These are phyloP conservation scores for Silene vulgaris DNA, from an alignment of 179 eudicot genomes.

Conservation along the genomic window DNA sequence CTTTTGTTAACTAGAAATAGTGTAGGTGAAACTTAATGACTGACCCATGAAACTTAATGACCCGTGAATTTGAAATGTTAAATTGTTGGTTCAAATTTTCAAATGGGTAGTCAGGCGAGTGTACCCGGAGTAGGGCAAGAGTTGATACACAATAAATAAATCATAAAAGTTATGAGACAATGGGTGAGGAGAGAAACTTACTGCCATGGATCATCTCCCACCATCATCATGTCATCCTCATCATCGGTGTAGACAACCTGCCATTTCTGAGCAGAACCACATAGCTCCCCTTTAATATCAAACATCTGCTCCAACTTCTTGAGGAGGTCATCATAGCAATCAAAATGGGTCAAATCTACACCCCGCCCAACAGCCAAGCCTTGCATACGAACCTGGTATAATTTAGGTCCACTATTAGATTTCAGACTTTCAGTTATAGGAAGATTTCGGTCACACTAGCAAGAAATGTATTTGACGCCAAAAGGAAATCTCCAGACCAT, in stretches of 20 bases:
- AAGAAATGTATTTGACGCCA: too few species aligned
- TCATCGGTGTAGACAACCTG: constrained; percentile 84
- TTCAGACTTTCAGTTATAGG: not conserved
- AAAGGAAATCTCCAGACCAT: not conserved
- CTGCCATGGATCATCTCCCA: constrained; percentile 99
- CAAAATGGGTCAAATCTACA: constrained; percentile 61
- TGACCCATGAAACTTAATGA: too few species aligned
- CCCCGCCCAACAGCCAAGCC: constrained; percentile 92
- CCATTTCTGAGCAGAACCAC: constrained; percentile 66
- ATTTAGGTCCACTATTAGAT: constrained; percentile 3
- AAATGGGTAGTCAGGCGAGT: too few species aligned
- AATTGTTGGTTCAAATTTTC: too few species aligned
- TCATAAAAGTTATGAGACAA: not conserved
- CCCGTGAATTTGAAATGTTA: too few species aligned
- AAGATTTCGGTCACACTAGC: too few species aligned
- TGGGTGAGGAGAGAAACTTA: constrained; percentile 37
- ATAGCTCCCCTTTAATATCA: constrained; percentile 67
- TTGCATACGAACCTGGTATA: constrained; percentile 81
- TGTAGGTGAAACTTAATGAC: too few species aligned
- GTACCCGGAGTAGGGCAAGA: too few species aligned
- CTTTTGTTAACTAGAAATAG: too few species aligned
- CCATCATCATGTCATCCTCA: constrained; percentile 95
- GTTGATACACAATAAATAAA: too few species aligned
- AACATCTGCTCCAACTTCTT: constrained; percentile 76
- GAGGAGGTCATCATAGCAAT: constrained; percentile 62